Base-by-base conservation (phyloP, 495 filamentous ascomycete genomes). In the Penicillium paxilli region DNA sequence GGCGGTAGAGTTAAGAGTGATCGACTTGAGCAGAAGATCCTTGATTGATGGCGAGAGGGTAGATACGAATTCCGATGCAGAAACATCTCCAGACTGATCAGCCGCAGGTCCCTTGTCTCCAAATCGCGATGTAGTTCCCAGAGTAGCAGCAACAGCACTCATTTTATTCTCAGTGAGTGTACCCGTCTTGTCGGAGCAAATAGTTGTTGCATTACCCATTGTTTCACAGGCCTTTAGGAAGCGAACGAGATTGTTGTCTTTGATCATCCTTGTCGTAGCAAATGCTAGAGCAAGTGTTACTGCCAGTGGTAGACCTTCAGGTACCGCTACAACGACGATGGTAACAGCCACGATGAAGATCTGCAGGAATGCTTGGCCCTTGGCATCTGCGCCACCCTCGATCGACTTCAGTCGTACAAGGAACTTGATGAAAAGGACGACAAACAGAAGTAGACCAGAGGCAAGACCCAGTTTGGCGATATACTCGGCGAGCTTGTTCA, bases 151-250 rank as follows among this genome's bases (percentile, higher is more conserved):
- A 49, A 95, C 90, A 8, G 91, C 87, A 28, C 83, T 86, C 91
- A 96, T 96, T 73, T 90, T 91, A 62, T 96, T 96, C 67, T 92
- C 86, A 0, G 90, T 94, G n/a, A 98, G 76, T 2, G 93, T 98
- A 50, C 93, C 93, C 0, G 93, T 98, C 69, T 98, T 98, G 74
- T 98, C 93, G 3, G 92, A 96, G 71, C 93, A 98, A 44, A 98
- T 90, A 1, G 90, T 93, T 0, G 92, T 96, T 4, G 93, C 93
- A 69, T 96, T 96, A 20, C 93, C 93, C 93, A 98, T 98, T n/a
- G 93, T 95, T 69, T 98, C 93, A 69, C 93, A 98, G 40, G 93
- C 92, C 60, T 91, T 87, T 33, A 98, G 77, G 50, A 93, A 82
- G 23, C 93, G 89, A 46, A 98, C 93, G 44, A 98, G 70, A 57